Evolutionary conservation across 2,329 filamentous ascomycete species (phyloP), one percentile per base, ranked within the genome.

Genomic region (Penicillium thymicola): DNA sequence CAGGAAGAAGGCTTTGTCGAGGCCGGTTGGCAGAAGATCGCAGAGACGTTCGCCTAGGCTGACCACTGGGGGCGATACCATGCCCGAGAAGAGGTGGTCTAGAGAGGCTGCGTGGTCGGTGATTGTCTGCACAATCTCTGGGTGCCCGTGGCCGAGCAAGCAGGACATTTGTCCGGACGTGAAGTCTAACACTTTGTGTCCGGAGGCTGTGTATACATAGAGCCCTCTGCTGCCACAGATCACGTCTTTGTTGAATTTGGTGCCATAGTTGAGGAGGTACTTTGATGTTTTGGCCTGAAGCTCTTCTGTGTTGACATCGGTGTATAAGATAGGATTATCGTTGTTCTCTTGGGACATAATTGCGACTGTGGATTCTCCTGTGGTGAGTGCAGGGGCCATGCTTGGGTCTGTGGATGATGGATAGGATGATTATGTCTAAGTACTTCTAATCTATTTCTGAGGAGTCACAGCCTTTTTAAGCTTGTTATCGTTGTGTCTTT

Each of bases 91-190:
- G 9, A 85, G 75, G 62, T 86, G 83, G 60, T 86, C 84, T 4
- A 86, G 76, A 6, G 78, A 67, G 5, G 70, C 74, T 14, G 79
- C 80, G 61, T 84, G 76, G 3, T 79, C 69, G 25, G 71, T 61
- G 27, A 85, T 79, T 0, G 79, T 78, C 47, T 80, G 69, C n/a
- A 85, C 81, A 44, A 86, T 80, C 59, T 86, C 82, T 0, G 81
- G 79, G 61, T 85, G 78, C 0, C 78, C 78, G 63, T 86, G 83
- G 10, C 83, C 83, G 2, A 86, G 71, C 0, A 86, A 73, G 34
- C 79, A 85, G 7, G 77, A 80, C 82, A 85, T 85, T 60, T 86
- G 83, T 7, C 83, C 82, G 0, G 82, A 85, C 0, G 82, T 85
- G 71, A 79, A 85, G 68, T 86, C 82, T 0, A 85, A 75, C 50